phyloP scores from a whole-genome alignment of 495 filamentous ascomycete species.

The Neohortaea acidophila region DNA sequence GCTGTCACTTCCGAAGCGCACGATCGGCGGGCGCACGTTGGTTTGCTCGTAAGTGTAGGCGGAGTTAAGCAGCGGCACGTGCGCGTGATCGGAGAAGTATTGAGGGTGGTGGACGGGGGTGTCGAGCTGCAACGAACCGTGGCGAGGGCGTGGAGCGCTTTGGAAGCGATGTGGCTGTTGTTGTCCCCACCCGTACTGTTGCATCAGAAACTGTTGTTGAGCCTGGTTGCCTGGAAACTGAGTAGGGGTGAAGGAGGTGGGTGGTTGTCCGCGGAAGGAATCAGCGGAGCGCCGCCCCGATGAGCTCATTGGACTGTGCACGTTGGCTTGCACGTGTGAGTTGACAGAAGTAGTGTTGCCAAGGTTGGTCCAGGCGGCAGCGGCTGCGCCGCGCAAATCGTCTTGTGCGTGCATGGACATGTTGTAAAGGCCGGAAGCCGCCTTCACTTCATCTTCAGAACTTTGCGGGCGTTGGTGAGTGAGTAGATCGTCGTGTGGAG shows the following conservation, averaged over 20 bases:
- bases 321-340: not conserved
- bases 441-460: not conserved
- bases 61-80: not conserved
- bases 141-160: no score
- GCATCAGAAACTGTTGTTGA: no score
- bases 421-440: not conserved
- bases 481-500: no score
- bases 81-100: not conserved
- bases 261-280: no score
- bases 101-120: no score
- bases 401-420: not conserved
- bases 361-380: not conserved
- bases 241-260: no score
- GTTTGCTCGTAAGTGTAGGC: not conserved
- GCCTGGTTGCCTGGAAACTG: no score
- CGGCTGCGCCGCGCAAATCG: not conserved
- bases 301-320: not conserved
- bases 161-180: no score
- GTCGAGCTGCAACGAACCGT: no score
- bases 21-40: not conserved
- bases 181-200: no score
- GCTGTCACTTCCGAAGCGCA: slow-evolving; percentile 10
- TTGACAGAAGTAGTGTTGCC: not conserved
- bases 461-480: no score
- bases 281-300: not conserved